These are phyloP conservation scores for Boletus subparvulus DNA, from an alignment of 768 basidiomycete genomes.

Conservation along the genomic window DNA sequence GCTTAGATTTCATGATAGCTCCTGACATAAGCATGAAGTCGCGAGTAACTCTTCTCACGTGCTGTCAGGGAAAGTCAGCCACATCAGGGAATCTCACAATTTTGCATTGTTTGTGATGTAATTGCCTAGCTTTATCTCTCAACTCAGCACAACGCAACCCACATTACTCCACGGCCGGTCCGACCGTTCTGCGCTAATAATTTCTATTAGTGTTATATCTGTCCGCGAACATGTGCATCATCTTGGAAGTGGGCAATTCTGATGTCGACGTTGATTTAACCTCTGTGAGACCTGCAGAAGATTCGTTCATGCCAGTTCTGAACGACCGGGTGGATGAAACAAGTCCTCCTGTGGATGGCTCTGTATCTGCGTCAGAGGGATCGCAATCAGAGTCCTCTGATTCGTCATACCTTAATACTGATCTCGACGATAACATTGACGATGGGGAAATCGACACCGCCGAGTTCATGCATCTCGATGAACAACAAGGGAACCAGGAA, in stretches of 20 bases:
- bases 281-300: slow-evolving; percentile 4
- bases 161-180: not conserved
- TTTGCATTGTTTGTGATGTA: too few species aligned
- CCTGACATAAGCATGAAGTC: too few species aligned
- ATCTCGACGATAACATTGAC: slow-evolving; percentile 9
- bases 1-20: too few species aligned
- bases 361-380: slow-evolving; percentile 4
- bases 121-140: not conserved
- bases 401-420: slow-evolving; percentile 19
- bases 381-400: slow-evolving; percentile 19
- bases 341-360: not conserved
- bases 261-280: slow-evolving; percentile 7
- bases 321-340: slow-evolving; percentile 2
- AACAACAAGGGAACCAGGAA: slow-evolving; percentile 6
- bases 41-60: too few species aligned
- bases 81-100: too few species aligned
- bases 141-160: not conserved
- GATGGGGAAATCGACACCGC: slow-evolving; percentile 13
- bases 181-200: not conserved
- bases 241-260: slow-evolving; percentile 12
- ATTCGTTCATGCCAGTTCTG: slow-evolving; percentile 10
- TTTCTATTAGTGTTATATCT: not conserved
- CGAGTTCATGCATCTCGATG: slow-evolving; percentile 16
- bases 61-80: too few species aligned
- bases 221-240: slow-evolving; percentile 11